These are phyloP conservation scores for Ophiostoma piceae DNA, from an alignment of 2,329 filamentous ascomycete genomes.

Conservation along the genomic window DNA sequence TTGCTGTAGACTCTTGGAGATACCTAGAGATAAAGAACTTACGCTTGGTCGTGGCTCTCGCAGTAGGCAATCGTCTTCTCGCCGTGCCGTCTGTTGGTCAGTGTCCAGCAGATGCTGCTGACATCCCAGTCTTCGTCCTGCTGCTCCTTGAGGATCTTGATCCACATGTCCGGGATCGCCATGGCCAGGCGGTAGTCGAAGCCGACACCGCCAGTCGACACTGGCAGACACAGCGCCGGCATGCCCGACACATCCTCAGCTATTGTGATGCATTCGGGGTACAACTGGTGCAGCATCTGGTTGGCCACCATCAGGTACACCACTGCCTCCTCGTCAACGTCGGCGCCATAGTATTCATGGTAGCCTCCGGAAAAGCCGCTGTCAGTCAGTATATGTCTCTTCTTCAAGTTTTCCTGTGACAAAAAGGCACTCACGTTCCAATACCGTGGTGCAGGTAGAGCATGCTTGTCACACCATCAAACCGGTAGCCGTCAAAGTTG, in stretches of 20 bases:
- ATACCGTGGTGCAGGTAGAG: constrained; percentile 94
- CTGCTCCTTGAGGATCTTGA: constrained; percentile 95
- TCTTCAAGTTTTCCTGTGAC: no score
- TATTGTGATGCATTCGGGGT: constrained; percentile 82
- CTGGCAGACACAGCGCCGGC: constrained; percentile 86
- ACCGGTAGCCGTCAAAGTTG: constrained; percentile 91
- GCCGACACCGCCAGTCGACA: constrained; percentile 83
- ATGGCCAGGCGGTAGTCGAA: constrained; percentile 97
- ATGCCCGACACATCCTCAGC: constrained; percentile 98
- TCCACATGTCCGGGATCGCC: constrained; percentile 98
- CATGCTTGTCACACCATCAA: constrained; percentile 98
- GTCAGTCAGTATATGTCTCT: not conserved
- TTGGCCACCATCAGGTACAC: constrained; percentile 96
- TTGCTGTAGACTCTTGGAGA: not conserved
- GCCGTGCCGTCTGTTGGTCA: constrained; percentile 88
- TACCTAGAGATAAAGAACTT: constrained; percentile 39
- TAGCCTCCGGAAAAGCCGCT: constrained; percentile 96
- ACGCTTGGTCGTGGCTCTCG: constrained; percentile 97
- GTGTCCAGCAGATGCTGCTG: constrained; percentile 72
- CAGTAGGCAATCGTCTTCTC: constrained; percentile 98
- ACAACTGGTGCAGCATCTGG: constrained; percentile 87
- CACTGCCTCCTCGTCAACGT: constrained; percentile 87
- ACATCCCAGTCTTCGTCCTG: constrained; percentile 91
- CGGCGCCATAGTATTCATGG: constrained; percentile 90
- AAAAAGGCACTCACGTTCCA: constrained; percentile 65